Conservation (phyloP, 371 early-diverging fungal species). For the Zychaea mexicana region DNA sequence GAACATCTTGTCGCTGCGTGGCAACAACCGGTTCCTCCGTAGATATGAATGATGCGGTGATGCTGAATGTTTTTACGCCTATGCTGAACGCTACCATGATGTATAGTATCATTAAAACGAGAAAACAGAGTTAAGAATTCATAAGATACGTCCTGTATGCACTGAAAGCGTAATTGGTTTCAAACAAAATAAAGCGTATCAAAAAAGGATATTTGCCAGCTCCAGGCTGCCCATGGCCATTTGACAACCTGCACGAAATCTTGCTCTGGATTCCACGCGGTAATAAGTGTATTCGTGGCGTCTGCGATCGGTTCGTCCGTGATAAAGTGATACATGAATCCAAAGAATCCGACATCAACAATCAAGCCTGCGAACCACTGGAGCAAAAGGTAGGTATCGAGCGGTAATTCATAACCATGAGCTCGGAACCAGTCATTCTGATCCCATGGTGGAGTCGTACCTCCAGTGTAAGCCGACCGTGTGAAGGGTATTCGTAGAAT, state of each 20-base stretch:
- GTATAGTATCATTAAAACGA: too few species aligned
- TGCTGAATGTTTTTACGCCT: constrained; percentile 36
- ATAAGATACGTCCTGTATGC: too few species aligned
- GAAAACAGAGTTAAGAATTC: constrained; percentile 25
- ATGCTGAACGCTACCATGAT: constrained; percentile 31
- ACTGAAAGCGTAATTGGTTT: too few species aligned
- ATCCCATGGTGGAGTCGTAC: constrained; percentile 28
- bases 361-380: constrained; percentile 53
- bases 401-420: constrained; percentile 63
- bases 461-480: background rate
- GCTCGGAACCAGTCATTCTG: constrained; percentile 63
- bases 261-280: constrained; percentile 1
- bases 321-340: constrained; percentile 40
- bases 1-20: constrained; percentile 29
- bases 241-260: background rate
- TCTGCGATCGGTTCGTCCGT: background rate
- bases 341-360: constrained; percentile 46
- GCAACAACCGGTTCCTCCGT: constrained; percentile 59
- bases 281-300: background rate
- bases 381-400: constrained; percentile 54
- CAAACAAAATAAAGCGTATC: too few species aligned
- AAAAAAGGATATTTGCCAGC: constrained; percentile 33
- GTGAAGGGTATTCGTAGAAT: constrained; percentile 15
- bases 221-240: constrained; percentile 21
- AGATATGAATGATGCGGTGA: constrained; percentile 47